Conservation (phyloP, 2,329 filamentous ascomycete genomes). For the Aspergillus carbonarius region DNA sequence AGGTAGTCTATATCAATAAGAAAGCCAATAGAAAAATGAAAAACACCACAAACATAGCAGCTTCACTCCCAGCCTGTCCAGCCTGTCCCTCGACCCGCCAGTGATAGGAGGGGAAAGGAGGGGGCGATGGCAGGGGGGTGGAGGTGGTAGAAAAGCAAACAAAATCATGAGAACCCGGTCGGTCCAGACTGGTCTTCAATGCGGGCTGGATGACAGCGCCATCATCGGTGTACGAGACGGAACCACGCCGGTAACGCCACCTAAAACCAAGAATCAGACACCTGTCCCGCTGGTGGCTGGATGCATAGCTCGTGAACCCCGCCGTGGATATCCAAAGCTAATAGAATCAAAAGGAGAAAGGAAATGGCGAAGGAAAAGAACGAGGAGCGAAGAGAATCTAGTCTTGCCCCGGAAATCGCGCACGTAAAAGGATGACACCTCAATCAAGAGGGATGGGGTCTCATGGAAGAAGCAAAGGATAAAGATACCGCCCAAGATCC, state of each 20-base stretch:
- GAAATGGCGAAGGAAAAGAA: neutral
- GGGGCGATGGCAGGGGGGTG: neutral
- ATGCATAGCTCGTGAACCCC: conserved; percentile 18
- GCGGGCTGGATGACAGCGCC: neutral
- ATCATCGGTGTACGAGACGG: neutral
- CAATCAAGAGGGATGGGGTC: conserved; percentile 6
- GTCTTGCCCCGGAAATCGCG: neutral
- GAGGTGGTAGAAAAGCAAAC: neutral
- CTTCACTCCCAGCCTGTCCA: neutral
- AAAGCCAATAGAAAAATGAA: neutral
- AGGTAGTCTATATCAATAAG: neutral
- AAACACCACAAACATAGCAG: neutral
- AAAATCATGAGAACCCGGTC: neutral
- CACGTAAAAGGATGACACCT: conserved; percentile 2
- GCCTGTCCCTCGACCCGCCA: neutral
- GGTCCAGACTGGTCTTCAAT: neutral
- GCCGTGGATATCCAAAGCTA: conserved; percentile 15
- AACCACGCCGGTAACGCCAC: conserved; percentile 5
- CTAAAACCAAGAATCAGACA: conserved; percentile 9
- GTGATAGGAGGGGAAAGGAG: neutral
- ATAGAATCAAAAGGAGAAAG: conserved; percentile 6
- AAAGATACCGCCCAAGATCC: conserved; percentile 34
- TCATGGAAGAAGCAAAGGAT: conserved; percentile 13
- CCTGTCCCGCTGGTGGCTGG: conserved; percentile 16
- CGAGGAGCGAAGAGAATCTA: conserved; percentile 4